These are phyloP conservation scores for Blumeriella jaapii DNA, from an alignment of 2,329 filamentous ascomycete genomes.

Conservation along the genomic window DNA sequence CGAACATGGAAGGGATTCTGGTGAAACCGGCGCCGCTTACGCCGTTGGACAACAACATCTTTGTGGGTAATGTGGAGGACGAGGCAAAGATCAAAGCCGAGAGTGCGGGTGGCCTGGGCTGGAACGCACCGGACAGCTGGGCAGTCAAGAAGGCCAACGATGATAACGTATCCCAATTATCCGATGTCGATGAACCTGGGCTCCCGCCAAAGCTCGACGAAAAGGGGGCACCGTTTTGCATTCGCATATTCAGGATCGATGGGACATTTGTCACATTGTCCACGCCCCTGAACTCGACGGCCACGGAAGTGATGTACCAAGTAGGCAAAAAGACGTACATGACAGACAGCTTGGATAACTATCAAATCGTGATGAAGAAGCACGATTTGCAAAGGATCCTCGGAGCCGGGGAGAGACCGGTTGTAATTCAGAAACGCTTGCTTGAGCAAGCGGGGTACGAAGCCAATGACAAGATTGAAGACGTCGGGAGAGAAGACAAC, in stretches of 20 bases:
- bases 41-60: conserved; percentile 50
- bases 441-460: conserved; percentile 88
- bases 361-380: conserved; percentile 90
- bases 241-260: conserved; percentile 88
- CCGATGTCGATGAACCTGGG: conserved; percentile 57
- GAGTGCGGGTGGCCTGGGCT: conserved; percentile 40
- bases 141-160: conserved; percentile 67
- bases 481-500: conserved; percentile 92
- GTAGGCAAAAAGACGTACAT: conserved; percentile 91
- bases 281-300: conserved; percentile 70
- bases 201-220: conserved; percentile 61
- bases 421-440: conserved; percentile 83
- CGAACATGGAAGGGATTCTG: conserved; percentile 85
- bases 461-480: conserved; percentile 75
- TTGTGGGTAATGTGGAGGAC: conserved; percentile 32
- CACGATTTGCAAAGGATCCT: conserved; percentile 81
- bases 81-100: conserved; percentile 29
- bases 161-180: conserved; percentile 43
- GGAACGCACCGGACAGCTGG: conserved; percentile 97
- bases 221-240: conserved; percentile 70
- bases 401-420: conserved; percentile 63
- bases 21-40: conserved; percentile 59
- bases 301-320: conserved; percentile 77
- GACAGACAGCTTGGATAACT: conserved; percentile 82
- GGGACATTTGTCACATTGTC: conserved; percentile 91